These are phyloP conservation scores for Tuber umbilicatum DNA, from an alignment of 495 filamentous ascomycete species.

Conservation along the genomic window DNA sequence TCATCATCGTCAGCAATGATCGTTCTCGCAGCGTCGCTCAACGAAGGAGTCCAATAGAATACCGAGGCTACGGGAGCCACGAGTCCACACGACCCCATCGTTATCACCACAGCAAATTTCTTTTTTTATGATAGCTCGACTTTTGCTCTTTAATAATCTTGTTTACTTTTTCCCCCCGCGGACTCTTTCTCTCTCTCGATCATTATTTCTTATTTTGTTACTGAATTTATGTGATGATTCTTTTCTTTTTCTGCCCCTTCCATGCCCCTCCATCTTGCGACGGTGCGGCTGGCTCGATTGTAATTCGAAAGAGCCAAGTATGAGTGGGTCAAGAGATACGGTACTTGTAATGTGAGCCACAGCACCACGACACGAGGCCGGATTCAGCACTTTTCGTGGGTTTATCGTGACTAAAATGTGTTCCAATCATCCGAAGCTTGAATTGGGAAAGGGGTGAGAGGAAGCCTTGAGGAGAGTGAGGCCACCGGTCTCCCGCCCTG, in stretches of 20 bases:
- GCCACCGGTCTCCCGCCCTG: neutral
- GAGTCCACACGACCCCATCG: slow-evolving; percentile 14
- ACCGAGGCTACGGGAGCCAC: slow-evolving; percentile 21
- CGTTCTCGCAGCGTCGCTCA: slow-evolving; percentile 36
- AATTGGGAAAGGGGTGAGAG: neutral
- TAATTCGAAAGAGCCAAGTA: neutral
- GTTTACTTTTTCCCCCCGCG: neutral
- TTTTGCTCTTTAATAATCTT: neutral
- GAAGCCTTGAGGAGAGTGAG: neutral
- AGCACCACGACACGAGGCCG: neutral
- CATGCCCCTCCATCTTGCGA: neutral
- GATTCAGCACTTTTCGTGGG: neutral
- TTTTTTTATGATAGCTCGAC: neutral
- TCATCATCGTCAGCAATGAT: slow-evolving; percentile 41
- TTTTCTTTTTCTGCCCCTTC: slow-evolving; percentile 19
- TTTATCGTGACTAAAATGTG: slow-evolving; percentile 2
- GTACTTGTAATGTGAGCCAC: neutral
- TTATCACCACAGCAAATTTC: slow-evolving; percentile 28
- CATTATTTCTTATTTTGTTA: neutral
- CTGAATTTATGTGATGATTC: neutral
- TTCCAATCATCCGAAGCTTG: neutral
- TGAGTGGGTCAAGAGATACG: neutral
- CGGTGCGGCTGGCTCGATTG: slow-evolving; percentile 36
- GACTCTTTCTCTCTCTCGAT: neutral
- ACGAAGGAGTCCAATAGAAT: slow-evolving; percentile 21